A percentile compares a stretch with the other conserved stretches of the same genome.
Conservation (phyloP, 345 rosid species). For the Corymbia maculata region DNA sequence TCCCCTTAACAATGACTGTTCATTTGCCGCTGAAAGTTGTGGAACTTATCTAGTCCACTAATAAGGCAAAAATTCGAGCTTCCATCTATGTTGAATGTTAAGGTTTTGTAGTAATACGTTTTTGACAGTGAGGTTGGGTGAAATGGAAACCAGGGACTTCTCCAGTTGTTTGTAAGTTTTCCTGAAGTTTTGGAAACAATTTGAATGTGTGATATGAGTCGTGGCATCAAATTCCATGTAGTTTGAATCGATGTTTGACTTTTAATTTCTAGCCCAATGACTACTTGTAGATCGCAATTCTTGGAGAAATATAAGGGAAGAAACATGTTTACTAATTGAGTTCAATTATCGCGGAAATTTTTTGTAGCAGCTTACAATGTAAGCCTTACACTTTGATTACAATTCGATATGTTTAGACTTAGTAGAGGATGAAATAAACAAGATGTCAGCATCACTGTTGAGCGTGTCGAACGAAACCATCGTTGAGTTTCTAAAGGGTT, state of each 20-base stretch:
- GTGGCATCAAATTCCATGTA: background rate
- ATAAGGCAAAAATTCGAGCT: background rate
- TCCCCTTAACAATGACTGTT: background rate
- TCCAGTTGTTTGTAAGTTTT: background rate
- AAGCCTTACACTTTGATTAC: too few relatives aligned
- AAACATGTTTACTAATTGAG: background rate
- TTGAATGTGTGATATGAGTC: background rate
- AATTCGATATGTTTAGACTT: background rate
- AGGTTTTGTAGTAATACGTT: background rate
- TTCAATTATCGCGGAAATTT: background rate
- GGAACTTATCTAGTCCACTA: background rate
- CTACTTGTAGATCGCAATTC: background rate
- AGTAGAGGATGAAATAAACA: background rate
- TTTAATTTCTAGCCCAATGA: background rate
- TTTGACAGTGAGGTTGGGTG: background rate
- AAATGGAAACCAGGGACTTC: background rate
- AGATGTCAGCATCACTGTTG: background rate
- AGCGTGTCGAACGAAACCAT: background rate
- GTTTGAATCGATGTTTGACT: accelerated
- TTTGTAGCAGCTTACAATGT: background rate
- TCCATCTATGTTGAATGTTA: background rate
- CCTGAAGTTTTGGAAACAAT: background rate
- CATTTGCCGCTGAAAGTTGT: background rate
- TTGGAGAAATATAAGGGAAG: background rate
- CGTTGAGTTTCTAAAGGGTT: background rate